Base-by-base conservation (phyloP, 176 grass and related monocot species). In the Zoysia pacifica region DNA sequence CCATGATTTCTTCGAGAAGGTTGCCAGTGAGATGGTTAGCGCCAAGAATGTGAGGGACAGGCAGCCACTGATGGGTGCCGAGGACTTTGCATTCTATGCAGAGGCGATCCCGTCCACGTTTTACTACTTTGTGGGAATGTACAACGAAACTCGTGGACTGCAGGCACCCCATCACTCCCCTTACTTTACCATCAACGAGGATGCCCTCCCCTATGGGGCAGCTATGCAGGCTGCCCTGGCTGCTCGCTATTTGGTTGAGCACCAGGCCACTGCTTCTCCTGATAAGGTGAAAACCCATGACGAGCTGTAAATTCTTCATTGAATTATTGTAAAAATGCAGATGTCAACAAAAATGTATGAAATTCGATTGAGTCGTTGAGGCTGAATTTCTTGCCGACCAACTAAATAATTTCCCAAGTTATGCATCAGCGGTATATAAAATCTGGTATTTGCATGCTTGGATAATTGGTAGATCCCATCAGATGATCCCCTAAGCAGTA, bases 41-140 rank as follows among this genome's bases (percentile, higher is more conserved):
- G 28, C 83, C 11, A 81, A 73, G 80, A 91, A 90, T 10, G 89
- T 97, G 20, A 86, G 76, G 67, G 94, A 97, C 39, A 82, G 10
- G 66, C 74, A 88, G 44, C 94, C 94, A 0, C 47, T 90, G 16
- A 97, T 94, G 94, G 94, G 89, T 13, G 76, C 89, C 0, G 94
- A 97, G 72, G 94, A 97, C 85, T 97, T 97, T 0, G 39, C 94
- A 11, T 97, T 94, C 85, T 97, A 90, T 11, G 63, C 84, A 0
- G 91, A 94, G 20, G 85, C 51, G 0, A 67, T 94, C 48, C 91
- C 94, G 4, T 56, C 69, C 3, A 77, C 94, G 28, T 90, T 85
- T 74, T 97, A 94, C 85, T 97, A 97, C 82, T 97, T 94, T 4
- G 51, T 94, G 47, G 94, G 94, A 62, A 90, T 90, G 87, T 65